These are phyloP conservation scores for Hippophae gyantsensis DNA, from an alignment of 306 rosid species.

Conservation along the genomic window DNA sequence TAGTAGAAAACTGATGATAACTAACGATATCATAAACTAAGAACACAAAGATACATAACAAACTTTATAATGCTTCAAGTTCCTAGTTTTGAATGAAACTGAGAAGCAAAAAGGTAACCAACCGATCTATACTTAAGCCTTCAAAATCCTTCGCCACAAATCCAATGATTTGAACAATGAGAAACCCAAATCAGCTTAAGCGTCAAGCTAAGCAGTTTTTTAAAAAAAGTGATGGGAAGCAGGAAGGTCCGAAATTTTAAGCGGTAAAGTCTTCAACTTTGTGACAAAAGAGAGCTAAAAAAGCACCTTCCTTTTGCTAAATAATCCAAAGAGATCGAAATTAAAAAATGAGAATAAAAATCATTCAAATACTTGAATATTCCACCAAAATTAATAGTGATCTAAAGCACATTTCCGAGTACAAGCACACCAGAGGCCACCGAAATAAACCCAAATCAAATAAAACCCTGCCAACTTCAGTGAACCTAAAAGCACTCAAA, in stretches of 20 bases:
- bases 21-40: constrained; percentile 1
- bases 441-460: neutral
- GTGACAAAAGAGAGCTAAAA: neutral
- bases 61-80: no score
- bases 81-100: no score
- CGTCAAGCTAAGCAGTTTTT: no score
- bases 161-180: no score
- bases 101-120: no score
- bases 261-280: no score
- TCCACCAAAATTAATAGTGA: neutral
- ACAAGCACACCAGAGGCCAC: constrained; percentile 1
- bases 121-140: no score
- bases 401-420: neutral
- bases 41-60: neutral
- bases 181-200: no score
- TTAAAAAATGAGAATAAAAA: neutral
- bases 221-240: no score
- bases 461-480: neutral
- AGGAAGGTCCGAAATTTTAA: no score
- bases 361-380: neutral
- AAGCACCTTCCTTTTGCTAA: neutral
- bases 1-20: neutral
- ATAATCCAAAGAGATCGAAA: neutral
- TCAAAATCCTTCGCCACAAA: no score
- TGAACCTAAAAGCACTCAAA: neutral